Evolutionary conservation across 2,329 filamentous ascomycete genomes (phyloP).

Genomic region (Venturia oleaginea): DNA sequence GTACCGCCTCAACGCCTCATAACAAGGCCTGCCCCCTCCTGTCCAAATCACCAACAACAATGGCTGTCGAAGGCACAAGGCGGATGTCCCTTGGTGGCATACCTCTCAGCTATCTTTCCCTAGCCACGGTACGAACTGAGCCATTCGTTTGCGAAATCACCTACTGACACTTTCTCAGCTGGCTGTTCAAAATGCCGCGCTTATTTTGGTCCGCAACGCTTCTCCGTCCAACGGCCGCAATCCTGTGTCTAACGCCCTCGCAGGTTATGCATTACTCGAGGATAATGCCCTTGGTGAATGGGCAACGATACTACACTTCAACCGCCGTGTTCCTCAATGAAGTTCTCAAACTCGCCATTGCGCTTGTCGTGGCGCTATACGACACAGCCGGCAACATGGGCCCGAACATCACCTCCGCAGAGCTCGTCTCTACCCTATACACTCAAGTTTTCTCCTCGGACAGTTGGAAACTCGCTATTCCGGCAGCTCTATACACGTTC

Average conservation of each 20-base stretch:
- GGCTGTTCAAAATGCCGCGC: slow-evolving; percentile 69
- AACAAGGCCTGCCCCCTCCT: not conserved
- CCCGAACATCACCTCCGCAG: slow-evolving; percentile 68
- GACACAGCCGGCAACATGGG: slow-evolving; percentile 72
- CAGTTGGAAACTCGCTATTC: slow-evolving; percentile 89
- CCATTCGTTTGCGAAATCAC: not conserved
- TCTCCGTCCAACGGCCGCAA: not conserved
- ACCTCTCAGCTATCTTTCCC: slow-evolving; percentile 59
- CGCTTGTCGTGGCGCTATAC: slow-evolving; percentile 77
- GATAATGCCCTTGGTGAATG: slow-evolving; percentile 75
- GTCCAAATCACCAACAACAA: not conserved
- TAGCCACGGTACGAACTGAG: slow-evolving; percentile 47
- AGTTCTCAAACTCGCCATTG: slow-evolving; percentile 79
- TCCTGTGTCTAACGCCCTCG: slow-evolving; percentile 13
- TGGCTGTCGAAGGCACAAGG: slow-evolving; percentile 6
- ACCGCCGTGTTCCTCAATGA: slow-evolving; percentile 93
- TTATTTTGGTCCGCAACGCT: slow-evolving; percentile 53
- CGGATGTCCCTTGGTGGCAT: slow-evolving; percentile 35
- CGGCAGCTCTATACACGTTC: slow-evolving; percentile 78
- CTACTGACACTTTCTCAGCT: slow-evolving; percentile 44
- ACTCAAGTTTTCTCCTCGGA: slow-evolving; percentile 78
- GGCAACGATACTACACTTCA: slow-evolving; percentile 84
- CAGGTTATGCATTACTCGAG: slow-evolving; percentile 92
- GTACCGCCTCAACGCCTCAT: not conserved
- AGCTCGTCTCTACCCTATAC: slow-evolving; percentile 71